phyloP scores from a whole-genome alignment of 75 land plant species.

The Gnetum montanum region DNA sequence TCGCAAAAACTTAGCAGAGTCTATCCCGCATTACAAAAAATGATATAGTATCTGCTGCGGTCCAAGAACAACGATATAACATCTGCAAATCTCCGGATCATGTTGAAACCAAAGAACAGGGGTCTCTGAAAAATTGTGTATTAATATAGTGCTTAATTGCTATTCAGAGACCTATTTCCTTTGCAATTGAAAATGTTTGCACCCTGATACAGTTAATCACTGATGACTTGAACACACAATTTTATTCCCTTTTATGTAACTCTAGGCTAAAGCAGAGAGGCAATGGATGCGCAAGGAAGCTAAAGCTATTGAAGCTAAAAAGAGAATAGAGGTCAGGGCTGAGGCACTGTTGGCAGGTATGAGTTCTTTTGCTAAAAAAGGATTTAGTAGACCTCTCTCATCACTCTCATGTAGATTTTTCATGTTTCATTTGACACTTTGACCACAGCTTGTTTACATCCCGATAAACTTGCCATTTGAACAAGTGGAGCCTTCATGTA shows the following conservation, averaged over 20 bases:
- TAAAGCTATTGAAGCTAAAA: conserved; percentile 19
- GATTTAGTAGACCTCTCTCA: background rate
- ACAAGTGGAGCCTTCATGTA: too few species aligned
- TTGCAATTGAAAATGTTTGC: too few species aligned
- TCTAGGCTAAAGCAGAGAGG: conserved; percentile 32
- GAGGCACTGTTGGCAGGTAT: conserved; percentile 13
- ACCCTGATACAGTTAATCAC: background rate
- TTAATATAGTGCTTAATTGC: too few species aligned
- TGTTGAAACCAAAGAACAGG: too few species aligned
- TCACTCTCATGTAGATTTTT: background rate
- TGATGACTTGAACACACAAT: too few species aligned
- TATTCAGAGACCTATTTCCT: too few species aligned
- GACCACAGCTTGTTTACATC: background rate
- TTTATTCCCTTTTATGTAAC: background rate
- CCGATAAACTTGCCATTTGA: background rate
- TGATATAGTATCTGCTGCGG: too few species aligned
- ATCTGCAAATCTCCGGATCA: too few species aligned
- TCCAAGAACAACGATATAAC: too few species aligned
- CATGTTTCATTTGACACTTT: background rate
- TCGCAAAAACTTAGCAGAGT: too few species aligned
- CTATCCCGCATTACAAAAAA: too few species aligned
- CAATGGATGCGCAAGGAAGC: conserved; percentile 24
- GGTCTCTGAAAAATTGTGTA: too few species aligned
- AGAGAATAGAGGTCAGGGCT: conserved; percentile 23
- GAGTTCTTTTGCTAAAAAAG: conserved; percentile 13